Base-by-base conservation (phyloP, 2,329 filamentous ascomycete genomes). In the Verticillium klebahnii region DNA sequence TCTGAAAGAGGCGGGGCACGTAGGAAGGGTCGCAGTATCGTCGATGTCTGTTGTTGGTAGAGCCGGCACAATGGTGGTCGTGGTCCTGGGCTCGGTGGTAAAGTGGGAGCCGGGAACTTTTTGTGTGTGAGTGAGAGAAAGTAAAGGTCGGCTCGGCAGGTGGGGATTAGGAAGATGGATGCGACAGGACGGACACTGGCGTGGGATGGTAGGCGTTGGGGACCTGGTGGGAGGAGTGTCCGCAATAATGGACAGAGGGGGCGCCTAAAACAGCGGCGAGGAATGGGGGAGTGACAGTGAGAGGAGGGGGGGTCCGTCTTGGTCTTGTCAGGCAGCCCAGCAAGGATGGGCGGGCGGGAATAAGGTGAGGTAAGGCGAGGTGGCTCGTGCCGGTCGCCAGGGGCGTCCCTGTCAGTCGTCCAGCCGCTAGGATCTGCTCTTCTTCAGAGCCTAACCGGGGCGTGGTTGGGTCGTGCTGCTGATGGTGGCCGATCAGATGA, bases 51-150 rank as follows among this genome's bases (percentile, higher is more conserved):
- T 50, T 32, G 52, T 58, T 60, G 52, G 52, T 54, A 62, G 59
- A 19, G 37, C 37, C 37, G 23, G 52, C 40, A 59, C 14, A 45
- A 14, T 17, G 15, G 36, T 36, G n/a, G 32, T 23, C 14, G 29
- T 34, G n/a, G 55, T 57, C 55, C n/a, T 19, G 25, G 25, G 37
- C 29, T 23, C n/a, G 58, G 52, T 25, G 29, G 34, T 19, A 34
- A 36, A 56, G 63, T 63, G 64, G 64, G 64, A 61, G 60, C 56
- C n/a, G 58, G 64, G 50, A 66, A 66, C 64, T 66, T 66, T 66
- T 66, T 66, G 64, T 65, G 64, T 40, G 40, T 60, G 63, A 58
- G 54, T 29, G 29, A 29, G 14, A 56, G 31, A 56, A 56, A 25
- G 45, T 50, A 50, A 50, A 50, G 34, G 45, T 50, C 19, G 45